Evolutionary conservation across 257 asterid genomes (phyloP), one percentile per base, ranked within the genome.

Genomic region (Solanum pinnatisectum): DNA sequence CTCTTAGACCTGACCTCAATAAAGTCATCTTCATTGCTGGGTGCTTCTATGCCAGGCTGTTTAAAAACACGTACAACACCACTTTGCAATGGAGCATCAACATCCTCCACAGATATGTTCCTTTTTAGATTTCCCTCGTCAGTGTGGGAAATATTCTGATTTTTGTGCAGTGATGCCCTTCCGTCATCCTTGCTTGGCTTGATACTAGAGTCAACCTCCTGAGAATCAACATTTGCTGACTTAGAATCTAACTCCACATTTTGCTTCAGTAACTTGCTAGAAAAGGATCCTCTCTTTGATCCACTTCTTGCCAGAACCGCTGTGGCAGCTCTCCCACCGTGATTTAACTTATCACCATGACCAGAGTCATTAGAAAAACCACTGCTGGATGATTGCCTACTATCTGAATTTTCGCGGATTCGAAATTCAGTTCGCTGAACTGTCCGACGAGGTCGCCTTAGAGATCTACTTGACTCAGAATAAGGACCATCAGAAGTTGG

Each of bases 11-110:
- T 93, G 88, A 95, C 99, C 89, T 95, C 94, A 92, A 97, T 97
- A 91, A 97, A 97, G 92, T 96, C 99, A 94, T 97, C 99, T 87
- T 95, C 98, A 87, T 96, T 98, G 52, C 98, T 94, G 60, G 98
- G 96, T 86, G 96, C 95, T 92, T 97, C 99, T 77, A 97, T 97
- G 76, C 99, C 98, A 89, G 98, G 92, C 90, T 97, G 99, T 83
- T 92, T 95, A 89, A 91, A 97, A 79, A 97, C 95, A 52, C 96
- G 96, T 84, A 97, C 99, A 91, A 97, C 93, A 59, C 99, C 99
- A 94, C 96, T 96, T 89, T 95, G 99, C 91, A 97, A 85, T 40
- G 99, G 98, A 89, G 99, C 96, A 92, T 95, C 98, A 71, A 95
- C 95, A 93, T 93, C 99, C 91, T 94, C 98, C 91, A 92, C 95